These are phyloP conservation scores for Suillus placidus DNA, from an alignment of 768 basidiomycete species.

Conservation along the genomic window DNA sequence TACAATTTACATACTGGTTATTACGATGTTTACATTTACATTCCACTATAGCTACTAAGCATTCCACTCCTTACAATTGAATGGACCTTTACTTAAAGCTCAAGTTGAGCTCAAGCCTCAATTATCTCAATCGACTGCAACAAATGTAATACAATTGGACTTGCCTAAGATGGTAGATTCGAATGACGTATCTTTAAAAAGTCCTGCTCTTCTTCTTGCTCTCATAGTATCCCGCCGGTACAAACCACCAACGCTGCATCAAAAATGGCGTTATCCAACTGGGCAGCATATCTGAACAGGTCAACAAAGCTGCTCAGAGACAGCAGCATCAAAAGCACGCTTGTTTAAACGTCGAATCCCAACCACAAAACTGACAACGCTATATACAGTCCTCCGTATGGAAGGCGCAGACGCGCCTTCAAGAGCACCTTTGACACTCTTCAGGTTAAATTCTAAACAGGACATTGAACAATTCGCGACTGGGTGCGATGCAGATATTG, in stretches of 20 bases:
- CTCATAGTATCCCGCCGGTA: background rate
- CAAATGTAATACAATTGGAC: background rate
- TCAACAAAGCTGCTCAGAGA: constrained; percentile 43
- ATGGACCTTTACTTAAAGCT: background rate
- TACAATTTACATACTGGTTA: background rate
- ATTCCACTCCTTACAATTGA: background rate
- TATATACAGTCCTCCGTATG: constrained; percentile 66
- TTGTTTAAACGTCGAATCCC: constrained; percentile 17
- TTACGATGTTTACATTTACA: background rate
- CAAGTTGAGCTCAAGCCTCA: background rate
- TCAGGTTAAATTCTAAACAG: constrained; percentile 59
- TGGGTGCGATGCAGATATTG: constrained; percentile 89
- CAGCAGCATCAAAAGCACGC: constrained; percentile 44
- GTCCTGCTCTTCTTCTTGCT: background rate
- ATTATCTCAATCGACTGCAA: background rate
- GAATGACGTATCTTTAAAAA: background rate
- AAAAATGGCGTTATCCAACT: constrained; percentile 29
- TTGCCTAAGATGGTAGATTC: background rate
- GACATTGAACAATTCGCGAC: constrained; percentile 68
- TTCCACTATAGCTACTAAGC: background rate
- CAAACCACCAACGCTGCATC: background rate
- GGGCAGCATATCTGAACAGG: constrained; percentile 40
- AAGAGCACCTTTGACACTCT: constrained; percentile 65
- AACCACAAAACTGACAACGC: constrained; percentile 16
- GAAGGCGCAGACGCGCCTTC: constrained; percentile 68